Evolutionary conservation across 768 basidiomycete species (phyloP), one percentile per base, ranked within the genome.

Genomic region (Kwoniella europaea): DNA sequence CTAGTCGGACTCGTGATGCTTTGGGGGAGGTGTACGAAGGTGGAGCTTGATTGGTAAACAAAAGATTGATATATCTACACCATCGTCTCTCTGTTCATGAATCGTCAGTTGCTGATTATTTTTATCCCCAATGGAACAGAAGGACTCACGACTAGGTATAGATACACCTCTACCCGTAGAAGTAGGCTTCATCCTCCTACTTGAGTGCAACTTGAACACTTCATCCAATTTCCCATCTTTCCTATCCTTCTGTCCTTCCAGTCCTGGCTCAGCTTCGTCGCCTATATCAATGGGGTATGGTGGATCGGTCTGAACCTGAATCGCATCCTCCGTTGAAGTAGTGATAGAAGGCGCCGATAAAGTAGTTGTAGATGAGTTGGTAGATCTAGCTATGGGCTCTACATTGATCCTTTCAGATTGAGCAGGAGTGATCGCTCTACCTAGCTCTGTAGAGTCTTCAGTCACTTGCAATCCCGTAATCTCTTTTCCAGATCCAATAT

Each of bases 201-300:
- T 77, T 0, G 76, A 77, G 61, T 81, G 79, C 16, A 81, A 66
- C 56, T 76, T 79, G 76, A 81, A 81, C 2, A 81, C 79, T 12
- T 67, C 74, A 58, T 81, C 79, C 18, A 81, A 76, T 50, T 69
- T 74, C 4, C 79, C 79, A 59, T 81, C 79, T 42, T 53, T 61
- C 18, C 79, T 41, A 59, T 81, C 79, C n/a, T 66, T 54, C 59
- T 81, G 79, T 16, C 77, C 79, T 2, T 42, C 20, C n/a, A 35
- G 50, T 1, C 64, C 67, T 1, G 67, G 44, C 1, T 24, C 24
- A 13, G 29, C 67, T 54, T 81, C 79, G 60, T 81, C 79, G 16
- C 77, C 76, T 12, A 81, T 65, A 69, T 72, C 77, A 18, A 81
- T 78, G 1, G 79, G 76, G 41, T 76, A 78, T 12, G 71, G 67